Evolutionary conservation across 805 yeast genomes (phyloP).

Genomic region (Starmerella gropengiesseri): DNA sequence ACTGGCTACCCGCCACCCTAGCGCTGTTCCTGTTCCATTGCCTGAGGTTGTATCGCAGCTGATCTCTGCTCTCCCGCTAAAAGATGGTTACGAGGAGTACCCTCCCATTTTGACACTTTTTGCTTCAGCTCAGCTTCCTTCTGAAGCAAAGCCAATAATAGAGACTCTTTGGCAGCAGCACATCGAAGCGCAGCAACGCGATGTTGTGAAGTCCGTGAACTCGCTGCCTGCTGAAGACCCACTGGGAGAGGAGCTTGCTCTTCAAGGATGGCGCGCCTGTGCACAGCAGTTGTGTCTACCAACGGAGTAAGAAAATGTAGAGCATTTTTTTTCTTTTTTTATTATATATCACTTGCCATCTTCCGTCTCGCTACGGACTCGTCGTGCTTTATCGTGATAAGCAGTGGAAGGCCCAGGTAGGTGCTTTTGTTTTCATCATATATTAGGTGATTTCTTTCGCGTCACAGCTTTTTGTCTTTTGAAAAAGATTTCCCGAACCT

Average conservation of each 20-base stretch:
- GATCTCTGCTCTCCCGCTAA: conserved; percentile 70
- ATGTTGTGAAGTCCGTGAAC: conserved; percentile 40
- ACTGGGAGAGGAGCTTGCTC: conserved; percentile 60
- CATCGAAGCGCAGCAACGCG: conserved; percentile 66
- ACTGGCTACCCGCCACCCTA: conserved; percentile 63
- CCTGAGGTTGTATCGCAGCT: conserved; percentile 65
- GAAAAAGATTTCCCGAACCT: not conserved
- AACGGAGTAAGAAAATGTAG: not conserved
- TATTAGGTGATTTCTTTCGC: no score
- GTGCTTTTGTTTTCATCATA: no score
- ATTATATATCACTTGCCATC: not conserved
- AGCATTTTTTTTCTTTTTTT: no score
- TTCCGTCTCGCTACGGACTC: not conserved
- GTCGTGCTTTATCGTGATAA: no score
- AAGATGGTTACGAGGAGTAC: conserved; percentile 85
- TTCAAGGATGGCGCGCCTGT: conserved; percentile 16
- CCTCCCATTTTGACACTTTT: conserved; percentile 76
- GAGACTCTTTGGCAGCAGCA: conserved; percentile 20
- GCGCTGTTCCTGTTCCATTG: conserved; percentile 52
- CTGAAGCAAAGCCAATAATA: conserved; percentile 12
- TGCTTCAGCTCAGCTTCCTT: conserved; percentile 30
- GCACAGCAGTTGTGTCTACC: conserved; percentile 15
- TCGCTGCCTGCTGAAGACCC: conserved; percentile 48
- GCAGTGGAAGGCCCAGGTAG: no score
- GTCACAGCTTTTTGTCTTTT: not conserved